Conservation (phyloP, 2,329 filamentous ascomycete genomes). For the Botrytis squamosa region DNA sequence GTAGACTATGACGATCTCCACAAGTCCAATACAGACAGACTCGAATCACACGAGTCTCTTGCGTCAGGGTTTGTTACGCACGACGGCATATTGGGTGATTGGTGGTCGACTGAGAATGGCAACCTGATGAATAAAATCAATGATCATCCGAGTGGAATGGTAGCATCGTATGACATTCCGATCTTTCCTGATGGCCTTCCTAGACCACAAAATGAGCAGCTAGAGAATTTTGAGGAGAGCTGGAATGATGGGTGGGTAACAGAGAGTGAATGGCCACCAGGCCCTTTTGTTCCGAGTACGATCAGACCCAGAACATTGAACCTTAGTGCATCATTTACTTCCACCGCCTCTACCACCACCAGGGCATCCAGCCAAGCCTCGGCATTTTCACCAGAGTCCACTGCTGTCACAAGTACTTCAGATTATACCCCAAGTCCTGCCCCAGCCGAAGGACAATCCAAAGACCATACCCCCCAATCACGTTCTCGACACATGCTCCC, state of each 20-base stretch:
- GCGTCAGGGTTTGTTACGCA: not conserved
- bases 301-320: slow-evolving; percentile 34
- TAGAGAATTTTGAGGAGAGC: slow-evolving; percentile 17
- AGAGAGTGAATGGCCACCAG: slow-evolving; percentile 24
- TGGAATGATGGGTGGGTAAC: slow-evolving; percentile 22
- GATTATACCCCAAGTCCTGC: slow-evolving; percentile 24
- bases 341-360: slow-evolving; percentile 27
- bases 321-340: slow-evolving; percentile 24
- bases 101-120: slow-evolving; percentile 21
- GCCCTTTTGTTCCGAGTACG: slow-evolving; percentile 25
- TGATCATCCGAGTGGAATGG: not conserved
- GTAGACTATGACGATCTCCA: slow-evolving; percentile 26
- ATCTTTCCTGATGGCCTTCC: slow-evolving; percentile 28
- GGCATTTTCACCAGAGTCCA: slow-evolving; percentile 25
- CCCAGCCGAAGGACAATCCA: slow-evolving; percentile 14
- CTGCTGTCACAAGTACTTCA: slow-evolving; percentile 15
- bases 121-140: not conserved
- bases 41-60: not conserved
- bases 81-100: slow-evolving; percentile 15
- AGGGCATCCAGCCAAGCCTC: slow-evolving; percentile 30
- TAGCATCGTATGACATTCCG: slow-evolving; percentile 20
- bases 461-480: slow-evolving; percentile 19
- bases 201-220: slow-evolving; percentile 8
- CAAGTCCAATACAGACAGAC: not conserved
- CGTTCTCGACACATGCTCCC: slow-evolving; percentile 30